Evolutionary conservation across 1,284 basidiomycete species (phyloP).

Genomic region (Coniophora puteana): DNA sequence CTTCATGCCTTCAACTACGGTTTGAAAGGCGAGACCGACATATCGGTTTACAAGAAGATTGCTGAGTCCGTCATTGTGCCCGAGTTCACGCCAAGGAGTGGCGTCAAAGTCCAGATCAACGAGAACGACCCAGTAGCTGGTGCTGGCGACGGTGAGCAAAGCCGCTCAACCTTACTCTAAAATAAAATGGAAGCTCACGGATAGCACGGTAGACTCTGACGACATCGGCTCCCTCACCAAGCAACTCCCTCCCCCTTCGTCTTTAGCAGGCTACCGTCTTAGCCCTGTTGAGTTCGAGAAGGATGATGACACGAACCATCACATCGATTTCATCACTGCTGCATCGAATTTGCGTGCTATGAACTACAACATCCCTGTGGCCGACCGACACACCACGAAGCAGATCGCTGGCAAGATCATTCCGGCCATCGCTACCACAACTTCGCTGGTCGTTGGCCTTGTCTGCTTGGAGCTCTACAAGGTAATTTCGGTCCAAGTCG

Average conservation of each 20-base stretch:
- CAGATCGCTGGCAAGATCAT: slow-evolving; percentile 99
- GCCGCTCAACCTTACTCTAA: neutral
- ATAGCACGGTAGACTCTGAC: slow-evolving; percentile 41
- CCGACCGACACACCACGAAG: slow-evolving; percentile 94
- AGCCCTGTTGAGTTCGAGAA: slow-evolving; percentile 98
- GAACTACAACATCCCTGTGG: slow-evolving; percentile 91
- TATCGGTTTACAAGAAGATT: slow-evolving; percentile 78
- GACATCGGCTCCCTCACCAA: slow-evolving; percentile 58
- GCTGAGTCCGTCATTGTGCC: slow-evolving; percentile 86
- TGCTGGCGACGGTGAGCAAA: too few relatives aligned
- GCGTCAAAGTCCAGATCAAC: slow-evolving; percentile 92
- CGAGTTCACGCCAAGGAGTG: slow-evolving; percentile 91
- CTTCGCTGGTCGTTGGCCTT: slow-evolving; percentile 90
- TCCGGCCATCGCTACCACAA: slow-evolving; percentile 98
- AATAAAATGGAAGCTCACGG: neutral
- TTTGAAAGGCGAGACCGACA: slow-evolving; percentile 86
- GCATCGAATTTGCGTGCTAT: slow-evolving; percentile 95
- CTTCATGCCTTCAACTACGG: slow-evolving; percentile 99
- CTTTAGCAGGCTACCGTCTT: slow-evolving; percentile 92
- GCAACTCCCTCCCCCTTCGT: slow-evolving; percentile 82
- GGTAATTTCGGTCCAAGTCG: slow-evolving; percentile 35
- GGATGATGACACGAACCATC: slow-evolving; percentile 97
- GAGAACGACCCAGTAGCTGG: slow-evolving; percentile 79
- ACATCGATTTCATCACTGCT: slow-evolving; percentile 99
- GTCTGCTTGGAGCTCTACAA: slow-evolving; percentile 98